A percentile compares a stretch with the other conserved stretches of the same genome.
Conservation (phyloP, 2,329 filamentous ascomycete genomes). For the Penicillium paneum region DNA sequence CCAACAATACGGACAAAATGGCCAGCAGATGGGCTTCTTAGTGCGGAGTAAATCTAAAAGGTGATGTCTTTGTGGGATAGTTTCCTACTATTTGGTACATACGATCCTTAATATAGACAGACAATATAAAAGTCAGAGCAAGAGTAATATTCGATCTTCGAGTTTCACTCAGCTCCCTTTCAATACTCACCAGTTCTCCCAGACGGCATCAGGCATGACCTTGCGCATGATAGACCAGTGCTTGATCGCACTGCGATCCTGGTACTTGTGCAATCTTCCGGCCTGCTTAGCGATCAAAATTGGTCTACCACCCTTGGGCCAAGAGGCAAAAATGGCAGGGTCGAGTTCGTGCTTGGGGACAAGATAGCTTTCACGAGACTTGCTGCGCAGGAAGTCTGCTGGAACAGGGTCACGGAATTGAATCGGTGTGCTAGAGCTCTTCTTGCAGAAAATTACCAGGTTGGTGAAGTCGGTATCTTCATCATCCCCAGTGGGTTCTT, state of each 20-base stretch:
- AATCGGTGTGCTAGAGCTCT: constrained; percentile 51
- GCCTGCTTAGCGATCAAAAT: constrained; percentile 54
- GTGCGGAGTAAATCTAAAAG: not conserved
- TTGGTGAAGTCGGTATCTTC: constrained; percentile 76
- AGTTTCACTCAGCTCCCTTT: not conserved
- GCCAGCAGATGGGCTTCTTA: not conserved
- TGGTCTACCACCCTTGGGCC: constrained; percentile 45
- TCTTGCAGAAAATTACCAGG: constrained; percentile 91
- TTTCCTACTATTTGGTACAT: not conserved
- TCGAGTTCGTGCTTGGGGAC: constrained; percentile 69
- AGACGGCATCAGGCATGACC: constrained; percentile 72
- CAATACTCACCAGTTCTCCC: constrained; percentile 74
- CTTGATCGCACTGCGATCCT: constrained; percentile 70
- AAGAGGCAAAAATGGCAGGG: constrained; percentile 31
- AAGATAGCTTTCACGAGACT: constrained; percentile 67
- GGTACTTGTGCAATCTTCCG: constrained; percentile 64
- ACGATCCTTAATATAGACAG: not conserved
- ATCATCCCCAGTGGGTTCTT: constrained; percentile 54
- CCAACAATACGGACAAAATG: not conserved
- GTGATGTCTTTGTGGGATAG: not conserved
- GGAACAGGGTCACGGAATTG: constrained; percentile 64
- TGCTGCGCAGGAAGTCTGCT: constrained; percentile 69
- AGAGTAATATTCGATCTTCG: not conserved
- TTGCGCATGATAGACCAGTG: constrained; percentile 92
- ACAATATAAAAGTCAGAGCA: not conserved